Evolutionary conservation across 225 moss, liverwort and hornwort genomes (phyloP).

Genomic region (Takakia lepidozioides): DNA sequence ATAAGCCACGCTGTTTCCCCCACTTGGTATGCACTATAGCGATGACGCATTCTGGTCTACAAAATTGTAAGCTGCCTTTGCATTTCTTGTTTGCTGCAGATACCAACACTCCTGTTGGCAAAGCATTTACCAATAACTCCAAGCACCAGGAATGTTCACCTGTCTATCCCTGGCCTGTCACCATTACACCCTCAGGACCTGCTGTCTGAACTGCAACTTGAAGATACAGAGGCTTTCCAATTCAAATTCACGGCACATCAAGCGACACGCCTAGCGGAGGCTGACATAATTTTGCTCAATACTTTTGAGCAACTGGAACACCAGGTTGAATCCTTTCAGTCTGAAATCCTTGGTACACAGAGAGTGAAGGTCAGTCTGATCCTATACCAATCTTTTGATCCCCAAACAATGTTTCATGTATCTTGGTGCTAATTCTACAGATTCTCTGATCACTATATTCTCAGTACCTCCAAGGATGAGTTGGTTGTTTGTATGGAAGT

Average conservation of each 20-base stretch:
- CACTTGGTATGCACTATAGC: no score
- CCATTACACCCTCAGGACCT: constrained; percentile 10
- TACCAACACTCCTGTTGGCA: constrained; percentile 20
- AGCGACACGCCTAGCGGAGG: constrained; percentile 11
- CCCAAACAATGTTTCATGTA: no score
- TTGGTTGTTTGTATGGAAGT: no score
- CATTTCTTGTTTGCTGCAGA: no score
- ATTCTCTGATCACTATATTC: no score
- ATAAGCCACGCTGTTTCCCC: no score
- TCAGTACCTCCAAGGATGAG: no score
- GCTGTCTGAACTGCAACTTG: constrained; percentile 11
- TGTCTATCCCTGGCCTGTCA: constrained; percentile 20
- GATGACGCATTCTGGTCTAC: no score
- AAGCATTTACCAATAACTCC: constrained; percentile 25
- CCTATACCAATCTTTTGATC: no score
- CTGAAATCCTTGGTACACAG: not conserved
- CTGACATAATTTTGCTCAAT: constrained; percentile 26
- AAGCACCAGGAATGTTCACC: constrained; percentile 7
- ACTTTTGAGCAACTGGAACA: constrained; percentile 28
- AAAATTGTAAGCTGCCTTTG: no score
- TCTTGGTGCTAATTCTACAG: no score
- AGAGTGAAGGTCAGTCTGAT: constrained; percentile 4
- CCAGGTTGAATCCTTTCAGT: constrained; percentile 14
- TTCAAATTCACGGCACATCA: constrained; percentile 8
- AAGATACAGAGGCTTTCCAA: not conserved